A percentile compares a stretch with the other conserved stretches of the same genome.
phyloP scores from a whole-genome alignment of 192 early-diverging fungal species.

The Coemansia sp. region DNA sequence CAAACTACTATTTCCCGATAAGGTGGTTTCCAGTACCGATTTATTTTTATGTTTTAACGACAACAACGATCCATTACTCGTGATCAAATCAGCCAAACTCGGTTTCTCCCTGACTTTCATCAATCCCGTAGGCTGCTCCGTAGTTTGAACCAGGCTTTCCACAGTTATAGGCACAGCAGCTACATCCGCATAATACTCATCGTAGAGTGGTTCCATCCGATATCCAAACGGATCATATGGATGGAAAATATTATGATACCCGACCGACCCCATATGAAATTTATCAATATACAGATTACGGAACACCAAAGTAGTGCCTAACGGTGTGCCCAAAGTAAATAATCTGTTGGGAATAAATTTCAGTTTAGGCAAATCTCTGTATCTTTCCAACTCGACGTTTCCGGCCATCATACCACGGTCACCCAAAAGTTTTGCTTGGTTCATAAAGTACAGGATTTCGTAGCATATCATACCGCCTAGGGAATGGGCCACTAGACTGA shows the following conservation, averaged over 20 bases:
- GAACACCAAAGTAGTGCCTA: constrained; percentile 66
- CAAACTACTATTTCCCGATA: too few species aligned
- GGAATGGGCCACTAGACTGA: constrained; percentile 67
- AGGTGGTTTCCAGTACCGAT: too few species aligned
- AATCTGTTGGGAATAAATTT: constrained; percentile 29
- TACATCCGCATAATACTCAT: constrained; percentile 53
- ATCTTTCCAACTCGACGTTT: constrained; percentile 52
- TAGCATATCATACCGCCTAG: constrained; percentile 70
- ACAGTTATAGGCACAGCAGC: constrained; percentile 50
- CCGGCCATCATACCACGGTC: constrained; percentile 35
- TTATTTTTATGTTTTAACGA: too few species aligned
- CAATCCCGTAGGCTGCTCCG: too few species aligned
- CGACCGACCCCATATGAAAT: constrained; percentile 59
- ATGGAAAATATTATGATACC: constrained; percentile 74
- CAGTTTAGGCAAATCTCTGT: constrained; percentile 21
- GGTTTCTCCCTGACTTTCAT: too few species aligned
- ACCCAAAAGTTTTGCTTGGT: background rate
- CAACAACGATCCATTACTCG: too few species aligned
- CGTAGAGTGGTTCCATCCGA: constrained; percentile 67
- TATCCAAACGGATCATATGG: constrained; percentile 76
- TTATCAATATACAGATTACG: constrained; percentile 58
- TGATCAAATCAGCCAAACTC: too few species aligned
- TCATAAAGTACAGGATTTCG: constrained; percentile 61
- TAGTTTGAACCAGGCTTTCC: too few species aligned
- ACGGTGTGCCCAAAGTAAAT: constrained; percentile 36